Base-by-base conservation (phyloP, 345 rosid species). In the Syzygium grande region DNA sequence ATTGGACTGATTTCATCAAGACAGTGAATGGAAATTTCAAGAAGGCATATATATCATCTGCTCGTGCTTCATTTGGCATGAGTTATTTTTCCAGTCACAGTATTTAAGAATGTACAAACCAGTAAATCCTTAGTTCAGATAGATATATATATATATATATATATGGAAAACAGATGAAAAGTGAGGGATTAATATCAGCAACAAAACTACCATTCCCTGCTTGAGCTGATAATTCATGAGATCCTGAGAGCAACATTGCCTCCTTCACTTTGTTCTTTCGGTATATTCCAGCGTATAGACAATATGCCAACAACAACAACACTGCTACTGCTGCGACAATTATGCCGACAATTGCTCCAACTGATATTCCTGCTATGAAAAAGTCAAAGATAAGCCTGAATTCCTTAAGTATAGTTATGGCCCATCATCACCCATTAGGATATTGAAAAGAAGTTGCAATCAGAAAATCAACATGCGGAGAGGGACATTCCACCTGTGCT, bases 341-440 rank as follows among this genome's bases (percentile, higher is more conserved):
- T 86, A 98, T 94, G 89, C 96, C 97, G 85, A 92, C 96, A 77
- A 96, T 93, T 89, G 52, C 91, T 89, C 98, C 98, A 87, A 88
- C 93, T 27, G 92, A 87, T 59, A 92, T 38, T 88, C 98, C 97
- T 95, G 95, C 91, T 92, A 88, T 63, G 86, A n/a, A 90, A 84
- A 84, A 85, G 86, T 19, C 86, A 86, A 73, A 61, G 16, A 84
- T 43, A 80, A 87, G 83, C 63, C 14, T 29, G 46, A 80, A 29
- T 22, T n/a, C 53, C 85, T 52, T 3, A 17, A 49, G 15, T 14
- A 87, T 83, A 7, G 54, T 63, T 43, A 55, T 38, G 73, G 30
- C 14, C 51, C 14, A 86, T 86, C 87, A 86, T 78, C 86, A 84
- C 87, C 88, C 46, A 56, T 29, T 87, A 78, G 77, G 87, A 85